phyloP scores from a whole-genome alignment of 345 rosid species.

The Aquilaria yunnanensis region DNA sequence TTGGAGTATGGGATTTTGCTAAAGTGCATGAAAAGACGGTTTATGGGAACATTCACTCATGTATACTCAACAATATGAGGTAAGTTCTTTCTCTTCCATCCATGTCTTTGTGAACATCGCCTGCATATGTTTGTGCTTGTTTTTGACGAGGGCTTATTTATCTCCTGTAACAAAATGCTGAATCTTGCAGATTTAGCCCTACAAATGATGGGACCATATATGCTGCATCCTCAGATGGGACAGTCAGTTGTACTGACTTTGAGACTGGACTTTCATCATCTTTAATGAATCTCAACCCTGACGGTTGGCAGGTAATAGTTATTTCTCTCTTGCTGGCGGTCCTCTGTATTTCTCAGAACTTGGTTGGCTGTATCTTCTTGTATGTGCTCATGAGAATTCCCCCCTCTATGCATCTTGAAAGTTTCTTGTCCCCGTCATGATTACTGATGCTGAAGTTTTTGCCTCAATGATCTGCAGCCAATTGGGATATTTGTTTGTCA shows the following conservation, averaged over 20 bases:
- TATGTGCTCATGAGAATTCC: too few relatives aligned
- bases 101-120: background rate
- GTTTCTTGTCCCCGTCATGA: too few relatives aligned
- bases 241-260: conserved; percentile 79
- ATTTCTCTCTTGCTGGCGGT: background rate
- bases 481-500: too few relatives aligned
- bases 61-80: conserved; percentile 91
- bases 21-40: conserved; percentile 85
- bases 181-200: conserved; percentile 60
- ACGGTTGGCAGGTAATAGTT: conserved; percentile 81
- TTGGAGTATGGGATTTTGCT: conserved; percentile 92
- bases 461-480: too few relatives aligned
- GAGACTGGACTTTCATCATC: conserved; percentile 87
- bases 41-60: conserved; percentile 72
- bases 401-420: too few relatives aligned
- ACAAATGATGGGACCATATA: conserved; percentile 70
- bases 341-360: background rate
- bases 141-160: background rate
- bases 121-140: background rate
- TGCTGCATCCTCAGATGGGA: conserved; percentile 95
- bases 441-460: too few relatives aligned
- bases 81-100: conserved; percentile 11
- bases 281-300: conserved; percentile 78
- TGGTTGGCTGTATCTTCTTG: background rate
- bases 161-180: background rate